phyloP scores from a whole-genome alignment of 306 rosid species.

The Cucurbita maxima region DNA sequence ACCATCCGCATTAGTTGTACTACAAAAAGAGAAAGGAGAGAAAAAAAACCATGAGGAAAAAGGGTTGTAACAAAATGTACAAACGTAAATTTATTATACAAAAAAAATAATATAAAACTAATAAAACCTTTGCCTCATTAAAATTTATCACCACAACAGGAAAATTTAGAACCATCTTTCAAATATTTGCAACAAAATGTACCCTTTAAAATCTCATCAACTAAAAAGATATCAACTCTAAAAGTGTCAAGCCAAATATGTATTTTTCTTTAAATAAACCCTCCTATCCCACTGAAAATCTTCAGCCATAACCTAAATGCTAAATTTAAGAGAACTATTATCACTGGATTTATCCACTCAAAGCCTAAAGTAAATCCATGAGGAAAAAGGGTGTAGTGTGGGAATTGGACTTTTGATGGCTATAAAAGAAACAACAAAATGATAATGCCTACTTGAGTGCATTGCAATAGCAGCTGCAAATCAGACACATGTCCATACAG shows the following conservation, averaged over 20 bases:
- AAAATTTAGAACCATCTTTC: too few species aligned
- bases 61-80: too few species aligned
- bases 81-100: too few species aligned
- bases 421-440: not conserved
- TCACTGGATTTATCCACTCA: not conserved
- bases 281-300: not conserved
- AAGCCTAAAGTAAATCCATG: not conserved
- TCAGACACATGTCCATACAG: not conserved
- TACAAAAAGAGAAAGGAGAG: not conserved
- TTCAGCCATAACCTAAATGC: not conserved
- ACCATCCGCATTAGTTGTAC: too few species aligned
- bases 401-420: conserved; percentile 2
- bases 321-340: not conserved
- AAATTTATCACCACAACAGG: not conserved
- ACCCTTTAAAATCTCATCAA: too few species aligned
- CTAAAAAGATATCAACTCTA: not conserved
- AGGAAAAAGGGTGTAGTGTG: not conserved
- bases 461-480: not conserved
- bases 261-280: too few species aligned
- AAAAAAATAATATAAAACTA: too few species aligned
- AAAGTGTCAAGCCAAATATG: not conserved
- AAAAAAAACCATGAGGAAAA: too few species aligned
- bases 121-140: too few species aligned
- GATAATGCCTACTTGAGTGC: not conserved
- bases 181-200: too few species aligned